These are phyloP conservation scores for Claviceps sp. DNA, from an alignment of 2,329 filamentous ascomycete species.

Conservation along the genomic window DNA sequence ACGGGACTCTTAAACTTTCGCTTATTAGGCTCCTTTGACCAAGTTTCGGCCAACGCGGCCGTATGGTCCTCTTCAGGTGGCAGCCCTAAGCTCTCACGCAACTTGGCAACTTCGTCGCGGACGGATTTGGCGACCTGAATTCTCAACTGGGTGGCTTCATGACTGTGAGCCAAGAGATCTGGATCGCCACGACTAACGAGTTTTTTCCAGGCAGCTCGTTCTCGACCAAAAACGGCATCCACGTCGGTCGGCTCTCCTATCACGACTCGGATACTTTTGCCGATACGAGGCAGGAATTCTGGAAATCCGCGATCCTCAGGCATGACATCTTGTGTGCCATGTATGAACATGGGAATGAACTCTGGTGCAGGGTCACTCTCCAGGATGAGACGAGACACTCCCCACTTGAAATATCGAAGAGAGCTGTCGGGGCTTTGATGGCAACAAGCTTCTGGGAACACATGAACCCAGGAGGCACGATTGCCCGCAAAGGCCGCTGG, in stretches of 20 bases:
- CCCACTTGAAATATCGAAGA: conserved; percentile 98
- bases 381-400: conserved; percentile 77
- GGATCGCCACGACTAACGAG: conserved; percentile 41
- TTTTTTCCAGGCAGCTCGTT: conserved; percentile 60
- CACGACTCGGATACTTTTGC: conserved; percentile 56
- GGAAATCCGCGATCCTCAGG: conserved; percentile 68
- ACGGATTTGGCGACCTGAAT: conserved; percentile 70
- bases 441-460: conserved; percentile 90
- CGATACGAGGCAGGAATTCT: conserved; percentile 63
- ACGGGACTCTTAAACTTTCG: conserved; percentile 39
- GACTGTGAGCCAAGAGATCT: conserved; percentile 25
- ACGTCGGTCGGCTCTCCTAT: conserved; percentile 69
- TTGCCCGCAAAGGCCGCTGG: conserved; percentile 60
- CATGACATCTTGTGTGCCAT: conserved; percentile 82
- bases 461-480: conserved; percentile 75
- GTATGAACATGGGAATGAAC: conserved; percentile 86
- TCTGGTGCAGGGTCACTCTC: conserved; percentile 80
- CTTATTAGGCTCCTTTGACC: conserved; percentile 40
- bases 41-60: conserved; percentile 67
- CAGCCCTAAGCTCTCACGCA: conserved; percentile 58
- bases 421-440: conserved; percentile 70
- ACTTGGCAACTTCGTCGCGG: conserved; percentile 64
- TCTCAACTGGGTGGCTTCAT: conserved; percentile 56
- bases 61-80: conserved; percentile 67
- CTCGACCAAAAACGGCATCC: conserved; percentile 62